Evolutionary conservation across 305 asterid genomes (phyloP).

Genomic region (Rubia tinctorum): DNA sequence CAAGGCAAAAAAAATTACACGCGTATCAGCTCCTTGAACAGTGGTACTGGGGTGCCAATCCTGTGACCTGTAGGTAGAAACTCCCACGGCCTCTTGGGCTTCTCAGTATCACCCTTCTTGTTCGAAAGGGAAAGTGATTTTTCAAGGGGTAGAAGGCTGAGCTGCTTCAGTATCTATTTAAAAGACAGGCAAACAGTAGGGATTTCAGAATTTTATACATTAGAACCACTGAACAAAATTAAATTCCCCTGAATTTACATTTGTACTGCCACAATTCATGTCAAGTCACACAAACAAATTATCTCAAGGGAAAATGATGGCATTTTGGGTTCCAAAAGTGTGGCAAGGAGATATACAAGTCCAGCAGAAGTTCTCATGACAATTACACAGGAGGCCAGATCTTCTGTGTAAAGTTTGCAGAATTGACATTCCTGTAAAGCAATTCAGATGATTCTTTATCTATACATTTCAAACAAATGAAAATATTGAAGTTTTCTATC

Average conservation of each 20-base stretch:
- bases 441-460: constrained; percentile 15
- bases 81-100: constrained; percentile 83
- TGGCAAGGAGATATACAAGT: constrained; percentile 81
- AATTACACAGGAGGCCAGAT: constrained; percentile 56
- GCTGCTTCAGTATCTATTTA: constrained; percentile 85
- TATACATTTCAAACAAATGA: not conserved
- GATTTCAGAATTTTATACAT: constrained; percentile 3
- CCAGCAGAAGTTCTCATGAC: constrained; percentile 90
- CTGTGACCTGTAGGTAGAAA: constrained; percentile 73
- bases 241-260: not conserved
- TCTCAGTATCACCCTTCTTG: constrained; percentile 61
- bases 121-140: constrained; percentile 62
- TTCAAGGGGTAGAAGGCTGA: constrained; percentile 68
- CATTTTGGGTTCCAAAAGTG: constrained; percentile 92
- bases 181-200: constrained; percentile 16
- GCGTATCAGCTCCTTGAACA: constrained; percentile 78
- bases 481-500: not conserved
- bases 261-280: not conserved
- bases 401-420: constrained; percentile 97
- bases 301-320: constrained; percentile 90
- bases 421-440: constrained; percentile 67
- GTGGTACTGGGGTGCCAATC: constrained; percentile 80
- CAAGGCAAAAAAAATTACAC: not conserved
- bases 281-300: constrained; percentile 20
- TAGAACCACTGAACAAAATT: constrained; percentile 9